Conservation (phyloP, 2,329 filamentous ascomycete genomes). For the Neocucurbitaria cava region DNA sequence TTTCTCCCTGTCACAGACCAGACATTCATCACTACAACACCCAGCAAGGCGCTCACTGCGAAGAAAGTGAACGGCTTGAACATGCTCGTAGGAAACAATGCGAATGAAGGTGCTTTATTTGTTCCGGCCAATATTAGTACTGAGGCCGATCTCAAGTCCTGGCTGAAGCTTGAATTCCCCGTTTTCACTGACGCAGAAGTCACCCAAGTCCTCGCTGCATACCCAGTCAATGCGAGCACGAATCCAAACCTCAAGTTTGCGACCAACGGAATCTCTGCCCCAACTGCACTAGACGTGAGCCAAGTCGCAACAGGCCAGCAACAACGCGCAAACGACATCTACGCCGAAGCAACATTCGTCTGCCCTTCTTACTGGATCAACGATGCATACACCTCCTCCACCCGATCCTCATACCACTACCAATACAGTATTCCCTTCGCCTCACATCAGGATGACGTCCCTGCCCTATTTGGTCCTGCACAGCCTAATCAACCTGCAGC, state of each 20-base stretch:
- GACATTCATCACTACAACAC: constrained; percentile 45
- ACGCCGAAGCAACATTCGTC: constrained; percentile 62
- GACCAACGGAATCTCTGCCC: constrained; percentile 31
- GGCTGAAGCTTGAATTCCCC: constrained; percentile 50
- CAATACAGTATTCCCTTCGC: constrained; percentile 30
- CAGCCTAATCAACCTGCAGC: constrained; percentile 14
- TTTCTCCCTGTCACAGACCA: constrained; percentile 54
- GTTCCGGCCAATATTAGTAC: constrained; percentile 54
- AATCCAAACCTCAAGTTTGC: constrained; percentile 40
- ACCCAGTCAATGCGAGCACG: constrained; percentile 27
- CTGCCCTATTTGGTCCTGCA: constrained; percentile 26
- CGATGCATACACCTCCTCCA: constrained; percentile 49
- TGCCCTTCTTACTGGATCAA: constrained; percentile 65
- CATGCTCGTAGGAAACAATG: constrained; percentile 52
- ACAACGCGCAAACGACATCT: constrained; percentile 61
- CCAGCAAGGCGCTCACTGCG: constrained; percentile 45
- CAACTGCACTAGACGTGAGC: constrained; percentile 60
- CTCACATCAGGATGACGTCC: constrained; percentile 21
- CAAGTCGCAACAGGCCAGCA: constrained; percentile 60
- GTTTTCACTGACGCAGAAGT: constrained; percentile 49
- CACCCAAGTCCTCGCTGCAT: constrained; percentile 47
- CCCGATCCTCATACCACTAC: constrained; percentile 20
- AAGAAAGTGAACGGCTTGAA: constrained; percentile 48
- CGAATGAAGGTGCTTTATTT: constrained; percentile 59
- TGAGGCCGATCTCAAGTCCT: constrained; percentile 49